Conservation (phyloP, 2,329 filamentous ascomycete genomes). For the Phialophora macrospora region DNA sequence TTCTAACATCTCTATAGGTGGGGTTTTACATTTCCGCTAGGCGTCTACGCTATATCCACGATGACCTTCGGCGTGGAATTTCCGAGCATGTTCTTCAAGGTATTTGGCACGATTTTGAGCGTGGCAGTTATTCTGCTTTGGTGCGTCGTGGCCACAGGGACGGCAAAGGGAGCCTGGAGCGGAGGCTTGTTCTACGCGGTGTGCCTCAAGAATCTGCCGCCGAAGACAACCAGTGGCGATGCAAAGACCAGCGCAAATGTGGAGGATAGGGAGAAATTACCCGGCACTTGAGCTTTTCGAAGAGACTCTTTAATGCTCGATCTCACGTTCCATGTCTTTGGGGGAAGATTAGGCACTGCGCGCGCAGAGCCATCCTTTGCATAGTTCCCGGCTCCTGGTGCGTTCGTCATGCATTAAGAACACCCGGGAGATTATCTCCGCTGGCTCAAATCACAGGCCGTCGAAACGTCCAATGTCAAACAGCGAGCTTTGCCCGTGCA, state of each 20-base stretch:
- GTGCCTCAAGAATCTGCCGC: conserved; percentile 52
- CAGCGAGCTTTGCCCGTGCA: too few relatives aligned
- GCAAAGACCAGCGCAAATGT: conserved; percentile 9
- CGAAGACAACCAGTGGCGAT: conserved; percentile 28
- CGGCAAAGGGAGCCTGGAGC: conserved; percentile 53
- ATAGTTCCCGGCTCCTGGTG: too few relatives aligned
- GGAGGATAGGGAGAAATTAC: conserved; percentile 22
- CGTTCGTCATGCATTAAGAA: too few relatives aligned
- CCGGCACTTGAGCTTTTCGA: background rate
- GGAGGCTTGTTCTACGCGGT: conserved; percentile 61
- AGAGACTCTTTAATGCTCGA: background rate
- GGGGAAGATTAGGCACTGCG: background rate
- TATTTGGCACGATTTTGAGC: conserved; percentile 62
- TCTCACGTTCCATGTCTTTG: background rate
- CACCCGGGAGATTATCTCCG: too few relatives aligned
- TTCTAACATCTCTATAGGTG: conserved; percentile 44
- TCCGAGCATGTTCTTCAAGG: conserved; percentile 60
- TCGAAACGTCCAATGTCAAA: too few relatives aligned
- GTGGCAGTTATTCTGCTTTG: conserved; percentile 60
- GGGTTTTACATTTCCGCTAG: conserved; percentile 65
- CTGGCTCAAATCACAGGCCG: too few relatives aligned
- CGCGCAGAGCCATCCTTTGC: too few relatives aligned
- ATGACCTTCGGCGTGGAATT: conserved; percentile 56
- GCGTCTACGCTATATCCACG: conserved; percentile 59
- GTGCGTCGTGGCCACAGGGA: conserved; percentile 59